Evolutionary conservation across 1,284 basidiomycete species (phyloP).

Genomic region (Butyriboletus appendiculatus): DNA sequence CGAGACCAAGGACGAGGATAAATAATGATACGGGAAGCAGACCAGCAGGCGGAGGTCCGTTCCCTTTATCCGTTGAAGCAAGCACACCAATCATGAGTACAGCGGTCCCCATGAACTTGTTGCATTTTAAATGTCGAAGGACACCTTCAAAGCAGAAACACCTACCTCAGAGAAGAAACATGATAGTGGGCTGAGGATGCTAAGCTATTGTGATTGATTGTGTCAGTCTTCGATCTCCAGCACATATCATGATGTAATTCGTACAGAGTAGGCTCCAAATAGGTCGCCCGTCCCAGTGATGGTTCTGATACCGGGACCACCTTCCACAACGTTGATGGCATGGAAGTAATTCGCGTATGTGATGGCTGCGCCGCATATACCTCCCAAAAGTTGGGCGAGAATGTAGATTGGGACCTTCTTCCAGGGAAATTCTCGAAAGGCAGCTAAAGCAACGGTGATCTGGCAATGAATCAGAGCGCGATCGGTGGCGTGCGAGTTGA

Average conservation of each 20-base stretch:
- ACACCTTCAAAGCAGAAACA: constrained; percentile 3
- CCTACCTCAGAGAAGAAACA: constrained; percentile 57
- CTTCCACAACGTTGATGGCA: constrained; percentile 68
- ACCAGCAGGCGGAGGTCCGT: constrained; percentile 48
- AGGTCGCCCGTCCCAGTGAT: constrained; percentile 59
- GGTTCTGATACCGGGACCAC: constrained; percentile 57
- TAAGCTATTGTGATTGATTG: constrained; percentile 41
- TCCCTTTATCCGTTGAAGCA: constrained; percentile 45
- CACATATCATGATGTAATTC: constrained; percentile 19
- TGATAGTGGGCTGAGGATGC: constrained; percentile 38
- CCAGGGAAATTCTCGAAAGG: constrained; percentile 74
- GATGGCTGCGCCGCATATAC: constrained; percentile 60
- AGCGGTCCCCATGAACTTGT: constrained; percentile 49
- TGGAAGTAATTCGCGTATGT: constrained; percentile 75
- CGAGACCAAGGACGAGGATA: constrained; percentile 53
- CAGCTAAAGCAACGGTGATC: constrained; percentile 65
- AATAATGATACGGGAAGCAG: constrained; percentile 54
- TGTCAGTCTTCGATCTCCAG: constrained; percentile 40
- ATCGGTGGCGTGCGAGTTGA: constrained; percentile 11
- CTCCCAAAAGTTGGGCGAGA: constrained; percentile 68
- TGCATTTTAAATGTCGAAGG: constrained; percentile 30
- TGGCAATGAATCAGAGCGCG: constrained; percentile 17
- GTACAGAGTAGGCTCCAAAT: constrained; percentile 68
- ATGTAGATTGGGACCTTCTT: constrained; percentile 74
- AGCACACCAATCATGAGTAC: constrained; percentile 52